Percentiles rank a stretch among this genome's conserved stretches.
Conservation (phyloP, 2,329 filamentous ascomycete species). For the Paecilomyces dactylethromorphus region DNA sequence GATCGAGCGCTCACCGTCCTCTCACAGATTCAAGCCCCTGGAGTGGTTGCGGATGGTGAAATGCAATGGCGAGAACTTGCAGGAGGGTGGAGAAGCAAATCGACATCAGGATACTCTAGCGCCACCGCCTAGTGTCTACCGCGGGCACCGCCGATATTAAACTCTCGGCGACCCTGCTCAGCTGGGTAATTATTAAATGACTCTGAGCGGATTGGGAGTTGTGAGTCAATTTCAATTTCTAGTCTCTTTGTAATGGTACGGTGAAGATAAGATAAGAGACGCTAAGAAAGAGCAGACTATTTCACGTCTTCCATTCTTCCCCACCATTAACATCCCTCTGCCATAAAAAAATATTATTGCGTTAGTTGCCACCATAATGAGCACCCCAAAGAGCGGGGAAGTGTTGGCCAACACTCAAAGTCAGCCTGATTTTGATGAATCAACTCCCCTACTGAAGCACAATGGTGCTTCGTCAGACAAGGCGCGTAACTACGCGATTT, state of each 20-base stretch:
- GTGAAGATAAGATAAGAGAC: background rate
- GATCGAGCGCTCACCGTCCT: background rate
- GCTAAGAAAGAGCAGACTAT: background rate
- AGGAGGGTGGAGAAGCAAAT: background rate
- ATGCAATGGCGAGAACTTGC: background rate
- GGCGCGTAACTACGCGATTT: background rate
- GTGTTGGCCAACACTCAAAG: background rate
- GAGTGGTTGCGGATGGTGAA: background rate
- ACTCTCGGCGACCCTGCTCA: background rate
- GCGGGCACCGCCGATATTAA: background rate
- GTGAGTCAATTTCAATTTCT: background rate
- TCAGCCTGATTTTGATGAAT: constrained; percentile 6
- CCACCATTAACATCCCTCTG: background rate
- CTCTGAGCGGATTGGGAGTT: background rate
- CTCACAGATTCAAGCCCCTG: background rate
- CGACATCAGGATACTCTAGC: background rate
- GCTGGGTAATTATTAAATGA: background rate
- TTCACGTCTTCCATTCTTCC: background rate
- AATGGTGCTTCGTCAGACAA: background rate
- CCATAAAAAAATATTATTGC: background rate
- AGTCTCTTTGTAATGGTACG: background rate
- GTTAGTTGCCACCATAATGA: background rate
- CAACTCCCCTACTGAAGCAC: constrained; percentile 12
- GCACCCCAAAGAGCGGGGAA: background rate
- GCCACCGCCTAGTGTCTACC: background rate